Base-by-base conservation (phyloP, 2,329 filamentous ascomycete species). In the Dryadomyces quercus-mongolicae region DNA sequence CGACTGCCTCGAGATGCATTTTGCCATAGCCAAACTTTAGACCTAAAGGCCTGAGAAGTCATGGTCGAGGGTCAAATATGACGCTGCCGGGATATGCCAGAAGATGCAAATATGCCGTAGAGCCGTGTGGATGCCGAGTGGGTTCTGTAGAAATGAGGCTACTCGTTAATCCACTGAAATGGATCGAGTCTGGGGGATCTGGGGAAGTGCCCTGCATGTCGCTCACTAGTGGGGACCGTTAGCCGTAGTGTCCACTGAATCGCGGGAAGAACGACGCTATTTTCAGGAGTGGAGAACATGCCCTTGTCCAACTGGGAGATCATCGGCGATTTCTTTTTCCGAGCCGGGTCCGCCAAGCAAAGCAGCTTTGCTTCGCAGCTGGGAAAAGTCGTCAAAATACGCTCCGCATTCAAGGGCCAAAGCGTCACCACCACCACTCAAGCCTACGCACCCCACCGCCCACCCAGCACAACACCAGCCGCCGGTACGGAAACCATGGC, bases 401-500 rank as follows among this genome's bases (percentile, higher is more conserved):
- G 10, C 47, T 20, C 10, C 13, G 21, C 21, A 2, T 15, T 10
- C 2, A 20, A 22, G 44, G 44, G 21, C 15, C 16, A 34, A 34
- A 40, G 21, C 48, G 48, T 21, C 48, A 36, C 15, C 36, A 16
- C 6, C 49, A n/a, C 18, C 12, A 25, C 49, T 31, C 40, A 22
- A 18, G 46, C 10, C 18, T 21, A 42, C 5, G 10, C 49, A 22
- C 8, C 49, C 31, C 38, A 15, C n/a, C 25, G 4, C 21, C 25
- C 18, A n/a, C 10, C 31, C 38, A 16, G 21, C 38, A 44, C 21
- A 25, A 44, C 18, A 18, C 13, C 42, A 42, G 10, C 22, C 20
- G 44, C 10, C 44, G 40, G 21, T 15, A 34, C 25, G 7, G 48
- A 18, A 16, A 31, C 44, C 3, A 96, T 96, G 91, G 87, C 91